Evolutionary conservation across 2,329 filamentous ascomycete genomes (phyloP), one percentile per base, ranked within the genome.

Genomic region (Hymenoscyphus occultus): DNA sequence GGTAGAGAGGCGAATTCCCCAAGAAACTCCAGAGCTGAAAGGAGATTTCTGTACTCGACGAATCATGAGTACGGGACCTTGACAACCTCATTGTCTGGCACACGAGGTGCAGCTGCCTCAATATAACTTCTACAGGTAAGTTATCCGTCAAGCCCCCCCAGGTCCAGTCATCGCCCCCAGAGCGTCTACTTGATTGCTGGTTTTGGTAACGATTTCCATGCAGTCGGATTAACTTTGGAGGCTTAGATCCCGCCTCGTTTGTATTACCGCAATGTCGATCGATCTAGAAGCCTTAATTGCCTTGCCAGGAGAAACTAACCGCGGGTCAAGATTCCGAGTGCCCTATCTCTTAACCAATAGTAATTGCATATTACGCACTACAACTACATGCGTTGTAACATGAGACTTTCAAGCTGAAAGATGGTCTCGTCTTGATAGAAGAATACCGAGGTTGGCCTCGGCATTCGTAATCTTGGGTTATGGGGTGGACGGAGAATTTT

Each of bases 1-100:
- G 63, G 54, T 60, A 63, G 48, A 67, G 66, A 51, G 64, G 66
- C 68, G 51, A 69, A 67, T 56, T n/a, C 19, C 64, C 61, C 42
- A 40, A 31, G 14, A 12, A 60, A 42, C 39, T 60, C 12, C 32
- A 39, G 31, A 31, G 39, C 39, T 31, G 58, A 39, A 45, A 60
- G 39, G 39, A 19, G 39, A 19, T 54, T 54, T 54, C 48, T 54
- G 19, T 54, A 28, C 10, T 54, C 19, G 28, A 42, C 58, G 39
- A 60, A 60, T 60, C 58, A 59, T 42, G n/a, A 60, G 9, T 31
- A 14, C 13, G 19, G 48, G 22, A 22, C 13, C n/a, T 28, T 54
- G 22, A 28, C 10, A 28, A 28, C 19, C 22, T 28, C 28, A 28
- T 28, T 54, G 9, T 54, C 13, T 54, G 48, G 48, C 48, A 54